Percentiles rank a stretch among this genome's conserved stretches.
phyloP scores from a whole-genome alignment of 2,329 filamentous ascomycete species.

The Botryotinia convoluta region DNA sequence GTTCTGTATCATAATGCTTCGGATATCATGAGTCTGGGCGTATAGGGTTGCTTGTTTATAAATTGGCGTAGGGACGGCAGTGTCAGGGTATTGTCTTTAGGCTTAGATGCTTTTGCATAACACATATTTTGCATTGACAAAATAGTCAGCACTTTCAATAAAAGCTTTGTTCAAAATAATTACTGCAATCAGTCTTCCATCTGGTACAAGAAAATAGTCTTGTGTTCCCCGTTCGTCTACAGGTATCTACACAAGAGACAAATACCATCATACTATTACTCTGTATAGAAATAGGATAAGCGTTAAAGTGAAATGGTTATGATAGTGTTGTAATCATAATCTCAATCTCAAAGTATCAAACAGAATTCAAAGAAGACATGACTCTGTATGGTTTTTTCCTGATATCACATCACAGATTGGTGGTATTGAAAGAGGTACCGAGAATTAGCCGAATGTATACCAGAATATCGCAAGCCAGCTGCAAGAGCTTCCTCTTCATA shows the following conservation, averaged over 20 bases:
- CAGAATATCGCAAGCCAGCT: neutral
- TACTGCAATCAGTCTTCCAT: neutral
- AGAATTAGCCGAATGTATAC: slow-evolving; percentile 5
- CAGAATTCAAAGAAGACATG: neutral
- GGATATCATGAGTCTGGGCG: slow-evolving; percentile 22
- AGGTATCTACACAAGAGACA: neutral
- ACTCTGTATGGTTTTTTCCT: neutral
- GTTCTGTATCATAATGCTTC: slow-evolving; percentile 26
- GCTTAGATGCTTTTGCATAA: slow-evolving; percentile 22
- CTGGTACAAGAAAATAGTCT: neutral
- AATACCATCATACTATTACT: neutral
- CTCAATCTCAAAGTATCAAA: neutral
- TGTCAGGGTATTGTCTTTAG: slow-evolving; percentile 20
- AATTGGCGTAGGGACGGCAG: slow-evolving; percentile 19
- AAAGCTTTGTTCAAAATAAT: slow-evolving; percentile 13
- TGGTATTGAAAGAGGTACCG: neutral
- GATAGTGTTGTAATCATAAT: neutral
- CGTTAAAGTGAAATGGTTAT: neutral
- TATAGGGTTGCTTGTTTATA: slow-evolving; percentile 21
- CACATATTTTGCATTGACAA: slow-evolving; percentile 16
- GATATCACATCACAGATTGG: neutral
- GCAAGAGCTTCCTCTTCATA: neutral
- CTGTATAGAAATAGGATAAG: neutral
- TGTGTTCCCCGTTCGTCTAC: neutral
- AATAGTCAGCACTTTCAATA: slow-evolving; percentile 12